phyloP scores from a whole-genome alignment of 148 eudicot species.

The Chenopodium berlandieri region DNA sequence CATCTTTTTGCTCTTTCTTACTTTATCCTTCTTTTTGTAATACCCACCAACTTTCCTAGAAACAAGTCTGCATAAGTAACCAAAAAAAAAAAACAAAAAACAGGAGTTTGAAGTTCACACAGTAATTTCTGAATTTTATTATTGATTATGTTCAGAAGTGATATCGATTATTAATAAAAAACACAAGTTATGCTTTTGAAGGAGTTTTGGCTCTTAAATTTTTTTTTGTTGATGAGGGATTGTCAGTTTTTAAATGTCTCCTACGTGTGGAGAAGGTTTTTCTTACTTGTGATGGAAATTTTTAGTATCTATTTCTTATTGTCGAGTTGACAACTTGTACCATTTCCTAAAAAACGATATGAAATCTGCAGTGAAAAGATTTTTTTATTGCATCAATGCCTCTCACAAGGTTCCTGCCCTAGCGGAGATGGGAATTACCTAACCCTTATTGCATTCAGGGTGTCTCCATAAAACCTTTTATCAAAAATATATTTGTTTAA shows the following conservation, averaged over 20 bases:
- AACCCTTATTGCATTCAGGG: not conserved
- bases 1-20: too few species aligned
- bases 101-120: not conserved
- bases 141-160: not conserved
- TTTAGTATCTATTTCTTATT: not conserved
- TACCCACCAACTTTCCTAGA: too few species aligned
- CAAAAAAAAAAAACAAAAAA: too few species aligned
- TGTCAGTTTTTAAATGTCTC: not conserved
- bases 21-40: too few species aligned
- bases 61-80: too few species aligned
- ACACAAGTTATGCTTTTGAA: not conserved
- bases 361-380: not conserved
- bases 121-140: not conserved
- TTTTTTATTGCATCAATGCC: not conserved
- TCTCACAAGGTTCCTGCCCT: not conserved
- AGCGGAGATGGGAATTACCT: not conserved
- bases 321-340: not conserved
- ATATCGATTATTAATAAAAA: not conserved
- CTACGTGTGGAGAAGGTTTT: not conserved
- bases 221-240: not conserved
- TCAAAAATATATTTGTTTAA: not conserved
- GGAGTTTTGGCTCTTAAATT: not conserved
- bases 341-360: not conserved
- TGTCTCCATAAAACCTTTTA: not conserved
- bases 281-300: not conserved